These are phyloP conservation scores for Ophiostoma novo-ulmi DNA, from an alignment of 2,329 filamentous ascomycete species.

Conservation along the genomic window DNA sequence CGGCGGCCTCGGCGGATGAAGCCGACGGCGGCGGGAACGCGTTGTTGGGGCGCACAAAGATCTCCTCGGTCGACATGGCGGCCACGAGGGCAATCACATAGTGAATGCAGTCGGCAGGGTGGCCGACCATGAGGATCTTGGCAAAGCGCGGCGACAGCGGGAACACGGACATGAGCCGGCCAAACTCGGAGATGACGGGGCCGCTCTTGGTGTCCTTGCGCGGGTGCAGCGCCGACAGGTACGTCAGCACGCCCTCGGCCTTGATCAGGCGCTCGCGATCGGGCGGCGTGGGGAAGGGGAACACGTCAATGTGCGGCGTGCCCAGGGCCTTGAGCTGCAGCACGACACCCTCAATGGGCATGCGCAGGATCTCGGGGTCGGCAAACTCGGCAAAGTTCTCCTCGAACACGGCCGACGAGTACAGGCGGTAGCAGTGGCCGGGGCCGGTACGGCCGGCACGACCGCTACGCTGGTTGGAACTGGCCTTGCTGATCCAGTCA, in stretches of 20 bases:
- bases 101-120: slow-evolving; percentile 73
- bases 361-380: slow-evolving; percentile 81
- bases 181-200: slow-evolving; percentile 66
- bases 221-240: slow-evolving; percentile 72
- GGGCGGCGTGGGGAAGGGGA: slow-evolving; percentile 91
- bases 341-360: slow-evolving; percentile 88
- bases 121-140: slow-evolving; percentile 83
- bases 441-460: slow-evolving; percentile 93
- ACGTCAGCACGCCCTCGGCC: slow-evolving; percentile 79
- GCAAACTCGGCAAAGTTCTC: slow-evolving; percentile 81
- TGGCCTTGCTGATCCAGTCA: slow-evolving; percentile 96
- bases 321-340: slow-evolving; percentile 94
- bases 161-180: slow-evolving; percentile 78
- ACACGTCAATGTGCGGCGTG: slow-evolving; percentile 82
- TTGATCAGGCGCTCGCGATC: slow-evolving; percentile 69
- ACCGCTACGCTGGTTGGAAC: slow-evolving; percentile 83
- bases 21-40: slow-evolving; percentile 56
- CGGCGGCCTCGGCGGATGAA: slow-evolving; percentile 33
- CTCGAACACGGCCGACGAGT: slow-evolving; percentile 91
- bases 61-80: slow-evolving; percentile 77
- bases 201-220: slow-evolving; percentile 1
- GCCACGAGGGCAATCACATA: slow-evolving; percentile 87
- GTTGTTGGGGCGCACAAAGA: slow-evolving; percentile 80
- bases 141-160: slow-evolving; percentile 86
- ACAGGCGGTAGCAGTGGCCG: slow-evolving; percentile 91